Evolutionary conservation across 495 filamentous ascomycete species (phyloP), one percentile per base, ranked within the genome.

Genomic region (Aspergillus bridgeri): DNA sequence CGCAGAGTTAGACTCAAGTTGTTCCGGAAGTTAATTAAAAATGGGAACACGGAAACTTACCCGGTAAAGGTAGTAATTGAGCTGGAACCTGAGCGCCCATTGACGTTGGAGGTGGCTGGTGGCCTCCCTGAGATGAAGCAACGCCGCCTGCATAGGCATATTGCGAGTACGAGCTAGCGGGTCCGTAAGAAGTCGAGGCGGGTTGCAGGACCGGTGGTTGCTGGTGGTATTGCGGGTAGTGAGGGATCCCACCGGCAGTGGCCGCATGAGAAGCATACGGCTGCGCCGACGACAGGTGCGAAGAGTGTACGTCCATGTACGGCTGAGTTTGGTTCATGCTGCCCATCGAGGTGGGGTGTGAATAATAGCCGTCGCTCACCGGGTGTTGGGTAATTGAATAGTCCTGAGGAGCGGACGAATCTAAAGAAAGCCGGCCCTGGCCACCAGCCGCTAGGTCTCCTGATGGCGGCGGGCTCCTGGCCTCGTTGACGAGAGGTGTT

Each of bases 151-250:
- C 59, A 59, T 96, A 96, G 20, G 76, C 78, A 69, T 96, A 95
- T 61, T 89, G 86, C 43, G 76, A 75, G 60, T 90, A 91, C 0
- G 81, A 77, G 42, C 79, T 75, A 15, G 83, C 80, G 2, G 85
- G 80, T 3, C 84, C 79, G 68, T 96, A 96, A 54, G 81, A 83
- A 54, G 80, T 83, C 0, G 89, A 85, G 0, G 86, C 88, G 2
- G 93, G 92, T 65, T 94, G 94, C 56, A 96, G 69, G 1, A 93
- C 75, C 18, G 91, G 84, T 1, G 92, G 91, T 56, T 92, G 89
- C 53, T 85, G 87, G 58, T 87, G 87, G 53, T 86, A 83, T 57
- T 86, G 85, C 18, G 86, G 79, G 67, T 87, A 91, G 58, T 86
- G 87, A 18, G 79, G 75, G 68, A 94, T 80, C 53, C 81, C 79